Evolutionary conservation across 108 stramenopile genomes (phyloP).

Genomic region (Conticribra guillardii): DNA sequence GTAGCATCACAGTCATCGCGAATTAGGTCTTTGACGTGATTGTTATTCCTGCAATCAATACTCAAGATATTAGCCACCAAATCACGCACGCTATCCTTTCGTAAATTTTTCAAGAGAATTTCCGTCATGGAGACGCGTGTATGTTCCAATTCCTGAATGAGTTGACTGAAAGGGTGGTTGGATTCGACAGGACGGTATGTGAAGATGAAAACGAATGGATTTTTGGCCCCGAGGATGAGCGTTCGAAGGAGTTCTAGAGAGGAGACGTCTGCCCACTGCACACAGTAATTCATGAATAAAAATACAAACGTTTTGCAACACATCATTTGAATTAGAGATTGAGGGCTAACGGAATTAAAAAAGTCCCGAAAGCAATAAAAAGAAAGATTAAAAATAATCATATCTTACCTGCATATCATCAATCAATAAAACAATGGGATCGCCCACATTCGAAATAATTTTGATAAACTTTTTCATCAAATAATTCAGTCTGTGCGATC

Average conservation of each 20-base stretch:
- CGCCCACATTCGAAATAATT: constrained; percentile 2
- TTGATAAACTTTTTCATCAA: background rate
- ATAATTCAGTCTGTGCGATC: background rate
- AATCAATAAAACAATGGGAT: constrained; percentile 2
- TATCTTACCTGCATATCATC: constrained; percentile 19
- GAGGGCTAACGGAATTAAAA: no score
- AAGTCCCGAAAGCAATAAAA: no score
- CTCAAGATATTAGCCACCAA: background rate
- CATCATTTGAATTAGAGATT: no score
- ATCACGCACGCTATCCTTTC: background rate
- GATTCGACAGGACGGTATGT: constrained; percentile 10
- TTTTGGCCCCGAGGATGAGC: background rate
- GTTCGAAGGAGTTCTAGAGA: constrained; percentile 5
- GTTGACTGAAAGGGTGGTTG: constrained; percentile 13
- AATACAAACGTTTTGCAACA: no score
- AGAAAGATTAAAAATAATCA: no score
- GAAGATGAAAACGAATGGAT: constrained; percentile 24
- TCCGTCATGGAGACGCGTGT: background rate
- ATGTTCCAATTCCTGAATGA: background rate
- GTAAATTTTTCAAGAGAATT: background rate
- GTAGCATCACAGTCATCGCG: background rate
- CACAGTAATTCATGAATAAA: background rate
- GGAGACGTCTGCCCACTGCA: constrained; percentile 10
- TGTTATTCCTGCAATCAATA: background rate
- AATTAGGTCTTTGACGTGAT: background rate